Evolutionary conservation across 768 basidiomycete genomes (phyloP), one percentile per base, ranked within the genome.

Genomic region (Lactarius psammicola): DNA sequence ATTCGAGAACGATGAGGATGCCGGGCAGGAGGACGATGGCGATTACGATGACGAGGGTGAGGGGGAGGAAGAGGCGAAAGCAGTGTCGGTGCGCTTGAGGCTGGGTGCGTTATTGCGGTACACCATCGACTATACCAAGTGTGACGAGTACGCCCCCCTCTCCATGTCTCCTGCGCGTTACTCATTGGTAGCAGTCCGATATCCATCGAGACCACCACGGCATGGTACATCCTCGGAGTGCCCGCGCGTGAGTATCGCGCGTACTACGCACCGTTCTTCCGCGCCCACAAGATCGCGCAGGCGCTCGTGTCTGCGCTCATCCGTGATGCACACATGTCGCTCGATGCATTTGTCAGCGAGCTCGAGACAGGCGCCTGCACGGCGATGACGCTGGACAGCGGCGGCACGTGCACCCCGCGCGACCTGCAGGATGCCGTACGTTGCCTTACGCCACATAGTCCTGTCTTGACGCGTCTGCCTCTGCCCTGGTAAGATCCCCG

Each of bases 71-170:
- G 64, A 65, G 56, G 66, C 53, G 31, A 66, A 56, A 51, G 51
- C 61, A 3, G 71, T 66, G 51, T 55, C 57, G 4, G 53, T 69
- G n/a, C 64, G 70, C 54, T 71, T 90, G 44, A 76, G 79, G 23
- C 77, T 87, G 55, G 76, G 80, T 7, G 74, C 78, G 1, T 79
- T 91, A 30, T 68, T 82, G 20, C 69, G 80, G 17, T 86, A 75
- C 70, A 76, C 76, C 1, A 76, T 88, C 18, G 83, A 87, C 69
- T 88, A 84, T 69, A 75, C 76, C 8, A 76, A 79, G 42, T 71
- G 72, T 31, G 73, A 82, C 54, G 82, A 82, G 89, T 89, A 70
- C 64, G 87, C 75, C 68, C 34, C 56, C 59, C 57, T 1, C 69
- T 49, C 55, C 40, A n/a, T 62, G 13, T 4, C n/a, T 18, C 6